These are phyloP conservation scores for Karstenula rhodostoma DNA, from an alignment of 2,329 filamentous ascomycete genomes.

Conservation along the genomic window DNA sequence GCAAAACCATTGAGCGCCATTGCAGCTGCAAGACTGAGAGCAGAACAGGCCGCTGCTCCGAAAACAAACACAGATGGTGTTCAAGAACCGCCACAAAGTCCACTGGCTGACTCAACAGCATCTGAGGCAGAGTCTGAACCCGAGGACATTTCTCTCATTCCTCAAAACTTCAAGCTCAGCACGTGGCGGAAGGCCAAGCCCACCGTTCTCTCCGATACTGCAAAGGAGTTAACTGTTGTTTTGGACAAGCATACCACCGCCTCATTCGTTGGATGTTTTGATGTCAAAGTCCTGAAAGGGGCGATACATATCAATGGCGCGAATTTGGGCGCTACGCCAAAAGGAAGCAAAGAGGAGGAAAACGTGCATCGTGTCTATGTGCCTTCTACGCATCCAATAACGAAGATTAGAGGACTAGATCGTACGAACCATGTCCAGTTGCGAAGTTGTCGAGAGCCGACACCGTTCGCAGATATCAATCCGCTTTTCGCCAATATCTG, in stretches of 20 bases:
- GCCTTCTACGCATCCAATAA: conserved; percentile 73
- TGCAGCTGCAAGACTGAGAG: conserved; percentile 42
- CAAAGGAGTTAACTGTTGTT: conserved; percentile 35
- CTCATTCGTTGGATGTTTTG: conserved; percentile 69
- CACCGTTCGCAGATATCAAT: conserved; percentile 66
- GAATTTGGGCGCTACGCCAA: conserved; percentile 57
- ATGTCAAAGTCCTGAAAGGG: conserved; percentile 68
- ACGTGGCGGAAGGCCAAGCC: conserved; percentile 37
- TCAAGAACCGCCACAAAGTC: conserved; percentile 26
- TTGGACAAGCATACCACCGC: conserved; percentile 46
- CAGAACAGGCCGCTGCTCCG: conserved; percentile 33
- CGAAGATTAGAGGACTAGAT: conserved; percentile 67
- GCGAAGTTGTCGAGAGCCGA: conserved; percentile 55
- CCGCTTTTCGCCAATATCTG: conserved; percentile 74
- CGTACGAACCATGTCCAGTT: conserved; percentile 61
- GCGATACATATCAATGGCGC: conserved; percentile 72
- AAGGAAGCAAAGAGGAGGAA: conserved; percentile 25
- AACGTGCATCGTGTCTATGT: conserved; percentile 65
- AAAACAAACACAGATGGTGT: conserved; percentile 22
- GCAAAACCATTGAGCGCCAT: conserved; percentile 43
- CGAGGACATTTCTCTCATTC: conserved; percentile 21
- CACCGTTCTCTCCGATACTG: conserved; percentile 34
- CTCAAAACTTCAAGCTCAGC: conserved; percentile 39
- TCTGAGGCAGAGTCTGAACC: conserved; percentile 31
- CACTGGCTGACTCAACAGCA: conserved; percentile 21